Evolutionary conservation across 805 yeast species (phyloP).

Genomic region (Yamadazyma laniorum): DNA sequence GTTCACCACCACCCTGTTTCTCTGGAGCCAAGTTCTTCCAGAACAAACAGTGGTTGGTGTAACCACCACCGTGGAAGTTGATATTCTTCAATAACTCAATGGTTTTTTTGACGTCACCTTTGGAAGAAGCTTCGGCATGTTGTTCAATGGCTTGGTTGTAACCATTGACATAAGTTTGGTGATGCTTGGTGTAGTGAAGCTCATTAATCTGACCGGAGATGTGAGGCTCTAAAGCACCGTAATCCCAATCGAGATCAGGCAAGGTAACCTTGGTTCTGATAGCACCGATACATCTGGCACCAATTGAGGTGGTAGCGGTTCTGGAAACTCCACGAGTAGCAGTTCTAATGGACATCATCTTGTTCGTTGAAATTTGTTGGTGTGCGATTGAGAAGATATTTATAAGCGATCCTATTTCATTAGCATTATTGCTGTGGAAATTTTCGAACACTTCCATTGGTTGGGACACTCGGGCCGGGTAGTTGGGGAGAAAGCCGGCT

Average conservation of each 20-base stretch:
- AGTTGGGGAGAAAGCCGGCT: background rate
- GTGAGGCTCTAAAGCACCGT: conserved; percentile 47
- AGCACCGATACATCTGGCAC: too few relatives aligned
- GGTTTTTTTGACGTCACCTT: conserved; percentile 31
- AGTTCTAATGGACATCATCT: conserved; percentile 3
- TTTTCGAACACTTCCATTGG: conserved; percentile 8
- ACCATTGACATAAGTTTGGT: conserved; percentile 49
- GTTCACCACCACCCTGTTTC: conserved; percentile 55
- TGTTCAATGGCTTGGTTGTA: conserved; percentile 46
- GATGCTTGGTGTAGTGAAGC: conserved; percentile 49
- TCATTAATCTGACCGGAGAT: conserved; percentile 47
- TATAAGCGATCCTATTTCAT: background rate
- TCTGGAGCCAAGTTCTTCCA: conserved; percentile 50
- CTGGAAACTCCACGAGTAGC: conserved; percentile 4
- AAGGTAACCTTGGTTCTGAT: conserved; percentile 31
- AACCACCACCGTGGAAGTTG: conserved; percentile 53
- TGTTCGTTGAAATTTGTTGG: background rate
- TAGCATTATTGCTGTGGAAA: conserved; percentile 7
- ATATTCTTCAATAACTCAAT: conserved; percentile 45
- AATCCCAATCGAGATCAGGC: conserved; percentile 48
- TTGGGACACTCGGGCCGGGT: conserved; percentile 4
- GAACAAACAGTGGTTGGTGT: conserved; percentile 49
- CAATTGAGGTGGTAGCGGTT: conserved; percentile 7
- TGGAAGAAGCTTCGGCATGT: conserved; percentile 18
- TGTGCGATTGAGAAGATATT: conserved; percentile 1